Percentiles rank a stretch among this genome's conserved stretches.
Conservation (phyloP, 805 yeast genomes). For the Pichia paraexigua region DNA sequence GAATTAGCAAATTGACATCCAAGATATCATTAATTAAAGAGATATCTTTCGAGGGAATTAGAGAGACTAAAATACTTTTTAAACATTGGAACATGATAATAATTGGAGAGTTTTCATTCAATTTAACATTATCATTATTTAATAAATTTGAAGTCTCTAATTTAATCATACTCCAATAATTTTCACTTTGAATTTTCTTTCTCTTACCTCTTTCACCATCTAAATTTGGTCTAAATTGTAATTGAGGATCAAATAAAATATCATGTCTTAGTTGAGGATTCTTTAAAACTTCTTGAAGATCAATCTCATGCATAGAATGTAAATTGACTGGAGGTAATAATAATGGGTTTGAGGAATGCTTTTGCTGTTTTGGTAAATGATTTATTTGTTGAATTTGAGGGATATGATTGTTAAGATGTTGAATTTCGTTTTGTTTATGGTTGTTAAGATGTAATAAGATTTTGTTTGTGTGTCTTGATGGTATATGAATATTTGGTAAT, state of each 20-base stretch:
- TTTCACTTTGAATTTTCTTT: slow-evolving; percentile 67
- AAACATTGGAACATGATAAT: slow-evolving; percentile 72
- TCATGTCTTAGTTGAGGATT: slow-evolving; percentile 93
- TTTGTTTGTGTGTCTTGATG: slow-evolving; percentile 12
- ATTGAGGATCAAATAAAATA: slow-evolving; percentile 82
- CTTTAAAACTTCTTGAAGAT: slow-evolving; percentile 76
- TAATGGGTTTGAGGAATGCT: slow-evolving; percentile 12
- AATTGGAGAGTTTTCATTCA: slow-evolving; percentile 28
- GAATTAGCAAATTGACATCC: slow-evolving; percentile 68
- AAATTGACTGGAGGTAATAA: slow-evolving; percentile 73
- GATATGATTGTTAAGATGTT: neutral
- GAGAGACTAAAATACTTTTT: slow-evolving; percentile 62
- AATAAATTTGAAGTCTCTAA: slow-evolving; percentile 47
- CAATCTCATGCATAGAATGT: slow-evolving; percentile 77
- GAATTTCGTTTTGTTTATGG: neutral
- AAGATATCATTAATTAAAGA: slow-evolving; percentile 58
- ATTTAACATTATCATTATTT: slow-evolving; percentile 8
- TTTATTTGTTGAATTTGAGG: neutral
- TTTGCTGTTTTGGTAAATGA: neutral
- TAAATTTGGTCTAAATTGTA: slow-evolving; percentile 84
- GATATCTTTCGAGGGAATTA: slow-evolving; percentile 73
- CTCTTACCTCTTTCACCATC: slow-evolving; percentile 87
- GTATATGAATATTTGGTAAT: slow-evolving; percentile 28
- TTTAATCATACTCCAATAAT: slow-evolving; percentile 75
- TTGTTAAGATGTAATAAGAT: neutral